Conservation (phyloP, 345 rosid species). For the Acer saccharum region DNA sequence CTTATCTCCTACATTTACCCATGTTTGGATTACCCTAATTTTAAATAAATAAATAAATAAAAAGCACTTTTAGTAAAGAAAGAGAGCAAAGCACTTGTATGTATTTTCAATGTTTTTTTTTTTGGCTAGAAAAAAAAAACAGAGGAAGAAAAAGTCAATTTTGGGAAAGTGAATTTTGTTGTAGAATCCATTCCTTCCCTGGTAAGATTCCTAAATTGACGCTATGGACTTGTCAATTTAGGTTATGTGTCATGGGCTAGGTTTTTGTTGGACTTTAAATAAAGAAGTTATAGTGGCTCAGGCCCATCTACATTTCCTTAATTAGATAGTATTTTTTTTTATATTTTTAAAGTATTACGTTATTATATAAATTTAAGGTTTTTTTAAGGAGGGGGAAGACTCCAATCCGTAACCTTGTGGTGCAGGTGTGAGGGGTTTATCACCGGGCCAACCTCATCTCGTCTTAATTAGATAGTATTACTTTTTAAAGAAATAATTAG, state of each 20-base stretch:
- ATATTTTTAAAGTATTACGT: neutral
- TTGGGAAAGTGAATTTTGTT: slow-evolving; percentile 13
- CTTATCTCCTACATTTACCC: slow-evolving; percentile 1
- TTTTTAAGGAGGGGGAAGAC: no score
- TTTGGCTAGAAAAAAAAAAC: neutral
- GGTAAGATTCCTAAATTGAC: neutral
- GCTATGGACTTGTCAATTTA: neutral
- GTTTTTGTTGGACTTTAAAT: neutral
- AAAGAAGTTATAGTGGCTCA: neutral
- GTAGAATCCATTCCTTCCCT: slow-evolving; percentile 2
- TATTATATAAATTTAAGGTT: no score
- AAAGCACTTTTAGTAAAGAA: neutral
- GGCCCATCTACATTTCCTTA: neutral
- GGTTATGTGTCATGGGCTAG: neutral
- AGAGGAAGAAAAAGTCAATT: neutral
- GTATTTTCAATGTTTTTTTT: neutral
- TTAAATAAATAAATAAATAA: neutral
- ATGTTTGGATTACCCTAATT: slow-evolving; percentile 14
- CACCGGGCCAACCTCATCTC: no score
- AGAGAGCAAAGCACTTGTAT: neutral
- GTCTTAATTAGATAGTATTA: no score
- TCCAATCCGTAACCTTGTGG: no score
- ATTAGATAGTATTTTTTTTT: neutral
- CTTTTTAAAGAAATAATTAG: no score
- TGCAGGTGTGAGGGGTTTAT: no score